phyloP scores from a whole-genome alignment of 805 yeast genomes.

The Starmerella geochares region DNA sequence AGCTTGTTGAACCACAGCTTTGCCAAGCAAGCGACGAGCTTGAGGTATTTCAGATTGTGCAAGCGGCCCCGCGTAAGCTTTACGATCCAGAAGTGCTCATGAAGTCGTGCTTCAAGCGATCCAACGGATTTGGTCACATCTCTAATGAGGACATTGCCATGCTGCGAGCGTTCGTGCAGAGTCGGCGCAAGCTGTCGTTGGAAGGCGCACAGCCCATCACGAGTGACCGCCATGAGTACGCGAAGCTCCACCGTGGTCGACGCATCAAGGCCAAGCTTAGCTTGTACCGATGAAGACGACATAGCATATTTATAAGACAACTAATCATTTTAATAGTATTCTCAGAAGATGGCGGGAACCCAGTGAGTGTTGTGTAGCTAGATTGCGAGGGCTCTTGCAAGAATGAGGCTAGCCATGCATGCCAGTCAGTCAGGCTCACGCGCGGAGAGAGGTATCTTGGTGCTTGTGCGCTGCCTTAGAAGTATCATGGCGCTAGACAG shows the following conservation, averaged over 20 bases:
- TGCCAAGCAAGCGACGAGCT: slow-evolving; percentile 37
- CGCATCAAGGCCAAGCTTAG: slow-evolving; percentile 24
- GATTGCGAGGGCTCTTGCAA: too few species aligned
- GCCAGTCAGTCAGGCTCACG: too few species aligned
- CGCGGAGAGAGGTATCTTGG: too few species aligned
- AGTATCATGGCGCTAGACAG: neutral
- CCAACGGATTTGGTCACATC: slow-evolving; percentile 60
- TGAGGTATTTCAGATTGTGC: slow-evolving; percentile 75
- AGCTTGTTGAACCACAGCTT: slow-evolving; percentile 60
- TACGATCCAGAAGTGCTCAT: slow-evolving; percentile 56
- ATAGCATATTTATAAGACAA: neutral
- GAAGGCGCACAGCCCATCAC: slow-evolving; percentile 14
- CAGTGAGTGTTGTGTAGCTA: too few species aligned
- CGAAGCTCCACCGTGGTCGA: slow-evolving; percentile 27
- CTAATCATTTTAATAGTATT: too few species aligned
- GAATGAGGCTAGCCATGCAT: too few species aligned
- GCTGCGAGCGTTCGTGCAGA: slow-evolving; percentile 67
- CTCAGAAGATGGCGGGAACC: too few species aligned
- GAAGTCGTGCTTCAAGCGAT: slow-evolving; percentile 64
- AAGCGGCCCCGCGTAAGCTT: slow-evolving; percentile 51
- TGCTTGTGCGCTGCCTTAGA: too few species aligned
- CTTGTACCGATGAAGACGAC: slow-evolving; percentile 18
- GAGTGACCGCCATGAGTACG: slow-evolving; percentile 27
- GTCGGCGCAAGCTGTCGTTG: slow-evolving; percentile 28
- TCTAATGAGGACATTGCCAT: slow-evolving; percentile 73